A percentile compares a stretch with the other conserved stretches of the same genome.
Conservation (phyloP, 192 early-diverging fungal species). For the Umbelopsis vinacea region DNA sequence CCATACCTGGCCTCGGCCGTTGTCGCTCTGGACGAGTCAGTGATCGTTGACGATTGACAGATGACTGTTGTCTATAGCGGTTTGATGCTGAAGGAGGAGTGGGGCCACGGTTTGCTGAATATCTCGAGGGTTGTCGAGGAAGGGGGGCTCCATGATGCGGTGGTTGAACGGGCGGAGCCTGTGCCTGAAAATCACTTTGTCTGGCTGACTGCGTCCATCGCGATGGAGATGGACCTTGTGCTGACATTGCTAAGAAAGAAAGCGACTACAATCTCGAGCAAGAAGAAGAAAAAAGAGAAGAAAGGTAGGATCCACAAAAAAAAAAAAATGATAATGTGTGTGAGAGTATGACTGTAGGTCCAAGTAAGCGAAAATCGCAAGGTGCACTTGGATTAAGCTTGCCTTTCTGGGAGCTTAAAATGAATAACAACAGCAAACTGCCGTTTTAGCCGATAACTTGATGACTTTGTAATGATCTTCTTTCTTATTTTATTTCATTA, state of each 20-base stretch:
- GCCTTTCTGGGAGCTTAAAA: not conserved
- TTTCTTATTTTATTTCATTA: no score
- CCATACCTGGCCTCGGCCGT: slow-evolving; percentile 51
- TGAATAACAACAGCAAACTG: not conserved
- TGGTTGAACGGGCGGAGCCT: slow-evolving; percentile 1
- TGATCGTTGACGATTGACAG: slow-evolving; percentile 42
- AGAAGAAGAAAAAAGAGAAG: not conserved
- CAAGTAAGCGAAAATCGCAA: not conserved
- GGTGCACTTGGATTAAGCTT: not conserved
- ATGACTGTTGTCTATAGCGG: slow-evolving; percentile 4
- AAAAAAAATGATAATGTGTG: not conserved
- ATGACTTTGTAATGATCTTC: no score
- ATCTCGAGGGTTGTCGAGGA: not conserved
- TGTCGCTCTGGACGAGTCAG: slow-evolving; percentile 55
- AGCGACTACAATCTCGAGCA: not conserved
- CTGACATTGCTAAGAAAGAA: slow-evolving; percentile 1
- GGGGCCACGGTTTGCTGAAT: not conserved
- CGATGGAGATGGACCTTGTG: slow-evolving; percentile 11
- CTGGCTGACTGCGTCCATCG: not conserved
- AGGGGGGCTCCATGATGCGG: not conserved
- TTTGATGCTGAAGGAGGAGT: not conserved
- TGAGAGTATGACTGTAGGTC: not conserved
- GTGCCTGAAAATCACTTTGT: not conserved
- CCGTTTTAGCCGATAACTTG: no score
- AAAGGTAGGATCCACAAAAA: not conserved